Percentiles rank a stretch among this genome's conserved stretches.
These are phyloP conservation scores for Eragrostis tef DNA, from an alignment of 202 grass and related monocot species.

Conservation along the genomic window DNA sequence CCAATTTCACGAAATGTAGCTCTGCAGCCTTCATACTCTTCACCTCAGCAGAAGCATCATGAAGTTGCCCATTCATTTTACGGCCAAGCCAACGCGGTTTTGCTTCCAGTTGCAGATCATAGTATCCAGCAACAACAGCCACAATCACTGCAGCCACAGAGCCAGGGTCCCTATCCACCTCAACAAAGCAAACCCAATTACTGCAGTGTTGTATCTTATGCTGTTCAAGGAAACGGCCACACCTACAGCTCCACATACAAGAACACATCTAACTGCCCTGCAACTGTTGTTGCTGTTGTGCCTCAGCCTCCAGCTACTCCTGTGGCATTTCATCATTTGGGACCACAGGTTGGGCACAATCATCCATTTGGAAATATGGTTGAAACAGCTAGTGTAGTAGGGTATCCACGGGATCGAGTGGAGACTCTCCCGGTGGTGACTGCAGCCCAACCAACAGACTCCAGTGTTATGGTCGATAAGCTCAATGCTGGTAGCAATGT, in stretches of 20 bases:
- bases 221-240: conserved; percentile 62
- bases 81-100: conserved; percentile 69
- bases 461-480: conserved; percentile 57
- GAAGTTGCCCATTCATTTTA: conserved; percentile 66
- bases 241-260: conserved; percentile 53
- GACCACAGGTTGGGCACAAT: conserved; percentile 51
- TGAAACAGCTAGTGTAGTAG: conserved; percentile 73
- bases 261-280: conserved; percentile 59
- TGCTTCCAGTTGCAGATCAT: conserved; percentile 54
- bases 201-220: conserved; percentile 63
- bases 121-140: conserved; percentile 55
- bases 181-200: conserved; percentile 66
- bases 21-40: conserved; percentile 60
- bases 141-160: conserved; percentile 50
- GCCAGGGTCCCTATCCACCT: conserved; percentile 52
- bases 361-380: conserved; percentile 71
- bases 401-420: conserved; percentile 68
- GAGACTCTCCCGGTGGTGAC: conserved; percentile 51
- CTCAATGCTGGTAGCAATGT: conserved; percentile 68
- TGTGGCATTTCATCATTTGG: conserved; percentile 51
- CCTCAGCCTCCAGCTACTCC: conserved; percentile 57
- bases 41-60: conserved; percentile 61
- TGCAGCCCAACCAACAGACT: conserved; percentile 60
- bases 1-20: conserved; percentile 58
- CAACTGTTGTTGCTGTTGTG: conserved; percentile 61